Evolutionary conservation across 768 basidiomycete genomes (phyloP), one percentile per base, ranked within the genome.

Genomic region (Chiua virens): DNA sequence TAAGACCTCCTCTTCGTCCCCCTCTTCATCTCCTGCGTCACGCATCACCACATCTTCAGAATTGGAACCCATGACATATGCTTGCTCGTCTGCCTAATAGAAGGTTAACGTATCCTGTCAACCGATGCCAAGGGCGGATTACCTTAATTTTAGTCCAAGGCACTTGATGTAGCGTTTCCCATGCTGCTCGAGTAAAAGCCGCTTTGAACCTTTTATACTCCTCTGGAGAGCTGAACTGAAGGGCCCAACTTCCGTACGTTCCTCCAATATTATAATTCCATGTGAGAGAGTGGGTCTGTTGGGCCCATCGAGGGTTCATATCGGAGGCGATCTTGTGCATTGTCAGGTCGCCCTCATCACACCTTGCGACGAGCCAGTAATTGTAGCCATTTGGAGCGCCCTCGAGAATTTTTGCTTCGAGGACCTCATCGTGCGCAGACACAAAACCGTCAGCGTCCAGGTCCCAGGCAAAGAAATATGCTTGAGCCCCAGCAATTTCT

Each of bases 41-140:
- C 67, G 78, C 95, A 98, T 98, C 63, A 89, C 92, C 15, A 94
- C 85, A 58, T 95, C 92, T 64, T 95, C 89, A 49, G 77, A 74
- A 54, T 78, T 80, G 13, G 89, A 82, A 54, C 81, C 86, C 61
- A 87, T 69, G 32, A 92, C 83, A 66, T 98, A 99, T 30, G 73
- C 77, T 70, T 87, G 88, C 53, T 99, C 97, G n/a, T 94, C 93
- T 21, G 78, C 61, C 87, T 91, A 57, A 27, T 15, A 47, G 44
- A 30, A 22, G 10, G 18, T 60, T 30, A 52, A 20, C 6, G 42
- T 35, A 22, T 42, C 15, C 18, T 10, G 44, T 30, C 38, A 40
- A 45, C 25, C 9, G n/a, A 43, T 23, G 36, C 18, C 32, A 42
- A 47, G 18, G 28, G 22, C 20, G 36, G 49, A 73, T 21, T 49